These are phyloP conservation scores for Sordariomycetes sp. DNA, from an alignment of 2,329 filamentous ascomycete species.

Conservation along the genomic window DNA sequence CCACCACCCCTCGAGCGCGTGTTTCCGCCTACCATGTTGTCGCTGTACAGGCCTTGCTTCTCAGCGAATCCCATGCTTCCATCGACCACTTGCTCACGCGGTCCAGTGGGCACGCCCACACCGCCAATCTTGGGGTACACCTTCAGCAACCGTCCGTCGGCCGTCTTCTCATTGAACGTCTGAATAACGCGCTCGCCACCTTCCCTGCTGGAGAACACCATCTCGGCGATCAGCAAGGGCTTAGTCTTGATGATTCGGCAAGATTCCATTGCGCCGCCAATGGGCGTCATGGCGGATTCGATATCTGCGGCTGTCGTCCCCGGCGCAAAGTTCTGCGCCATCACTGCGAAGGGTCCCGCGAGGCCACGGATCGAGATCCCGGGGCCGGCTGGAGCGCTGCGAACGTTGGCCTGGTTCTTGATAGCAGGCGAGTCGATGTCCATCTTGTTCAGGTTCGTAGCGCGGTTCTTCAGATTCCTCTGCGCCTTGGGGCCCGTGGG, in stretches of 20 bases:
- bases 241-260: conserved; percentile 59
- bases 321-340: conserved; percentile 74
- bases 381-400: conserved; percentile 25
- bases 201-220: conserved; percentile 63
- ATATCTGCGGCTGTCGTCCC: conserved; percentile 78
- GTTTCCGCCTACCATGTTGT: conserved; percentile 25
- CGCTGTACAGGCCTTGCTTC: conserved; percentile 44
- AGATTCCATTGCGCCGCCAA: conserved; percentile 59
- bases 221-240: conserved; percentile 69
- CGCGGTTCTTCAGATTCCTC: conserved; percentile 26
- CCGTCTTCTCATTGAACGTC: conserved; percentile 72
- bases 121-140: conserved; percentile 59
- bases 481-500: conserved; percentile 13
- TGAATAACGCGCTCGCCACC: conserved; percentile 67
- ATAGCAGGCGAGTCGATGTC: conserved; percentile 19
- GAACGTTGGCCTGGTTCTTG: conserved; percentile 25
- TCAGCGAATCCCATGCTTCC: conserved; percentile 46
- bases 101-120: conserved; percentile 18
- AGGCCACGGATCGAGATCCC: conserved; percentile 68
- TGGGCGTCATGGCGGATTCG: conserved; percentile 68
- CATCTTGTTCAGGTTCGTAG: conserved; percentile 33
- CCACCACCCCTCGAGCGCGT: conserved; percentile 11
- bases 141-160: conserved; percentile 64
- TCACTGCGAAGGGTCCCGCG: conserved; percentile 61
- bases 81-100: conserved; percentile 36